A percentile compares a stretch with the other conserved stretches of the same genome.
Evolutionary conservation across 192 early-diverging fungal genomes (phyloP).

Genomic region (Backusella tarrabulga): DNA sequence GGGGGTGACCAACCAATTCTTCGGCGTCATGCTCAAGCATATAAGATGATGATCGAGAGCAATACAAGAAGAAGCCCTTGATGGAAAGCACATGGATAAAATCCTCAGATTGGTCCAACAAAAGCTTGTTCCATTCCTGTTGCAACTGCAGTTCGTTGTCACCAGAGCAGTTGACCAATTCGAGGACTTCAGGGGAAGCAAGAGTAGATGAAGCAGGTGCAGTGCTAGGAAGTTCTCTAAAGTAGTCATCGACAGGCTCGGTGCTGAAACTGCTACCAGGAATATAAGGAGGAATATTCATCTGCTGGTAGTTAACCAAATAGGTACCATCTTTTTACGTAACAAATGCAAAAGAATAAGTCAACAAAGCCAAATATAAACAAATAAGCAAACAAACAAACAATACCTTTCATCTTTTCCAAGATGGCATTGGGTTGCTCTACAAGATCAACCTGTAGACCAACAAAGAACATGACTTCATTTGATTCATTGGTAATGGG

Average conservation of each 20-base stretch:
- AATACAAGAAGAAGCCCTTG: slow-evolving; percentile 66
- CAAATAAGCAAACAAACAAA: not conserved
- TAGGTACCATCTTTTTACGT: slow-evolving; percentile 46
- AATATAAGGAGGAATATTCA: slow-evolving; percentile 6
- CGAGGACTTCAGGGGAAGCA: slow-evolving; percentile 30
- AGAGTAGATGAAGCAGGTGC: slow-evolving; percentile 17
- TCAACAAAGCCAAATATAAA: not conserved
- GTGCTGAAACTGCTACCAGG: not conserved
- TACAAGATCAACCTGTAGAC: slow-evolving; percentile 62
- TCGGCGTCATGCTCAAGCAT: slow-evolving; percentile 52
- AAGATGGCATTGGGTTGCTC: slow-evolving; percentile 68
- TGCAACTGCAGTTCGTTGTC: slow-evolving; percentile 4
- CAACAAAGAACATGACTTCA: slow-evolving; percentile 54
- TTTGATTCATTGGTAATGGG: slow-evolving; percentile 40
- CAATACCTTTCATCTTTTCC: slow-evolving; percentile 48
- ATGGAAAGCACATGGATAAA: slow-evolving; percentile 65
- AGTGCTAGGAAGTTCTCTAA: slow-evolving; percentile 29
- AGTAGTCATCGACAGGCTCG: slow-evolving; percentile 32
- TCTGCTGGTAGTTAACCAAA: slow-evolving; percentile 46
- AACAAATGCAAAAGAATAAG: not conserved
- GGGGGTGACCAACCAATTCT: slow-evolving; percentile 52
- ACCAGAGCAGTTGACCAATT: slow-evolving; percentile 31
- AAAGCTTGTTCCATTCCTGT: slow-evolving; percentile 34
- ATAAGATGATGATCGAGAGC: slow-evolving; percentile 35
- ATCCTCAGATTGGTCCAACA: slow-evolving; percentile 52